Evolutionary conservation across 805 yeast species (phyloP), one percentile per base, ranked within the genome.

Genomic region (Metschnikowia cubensis): DNA sequence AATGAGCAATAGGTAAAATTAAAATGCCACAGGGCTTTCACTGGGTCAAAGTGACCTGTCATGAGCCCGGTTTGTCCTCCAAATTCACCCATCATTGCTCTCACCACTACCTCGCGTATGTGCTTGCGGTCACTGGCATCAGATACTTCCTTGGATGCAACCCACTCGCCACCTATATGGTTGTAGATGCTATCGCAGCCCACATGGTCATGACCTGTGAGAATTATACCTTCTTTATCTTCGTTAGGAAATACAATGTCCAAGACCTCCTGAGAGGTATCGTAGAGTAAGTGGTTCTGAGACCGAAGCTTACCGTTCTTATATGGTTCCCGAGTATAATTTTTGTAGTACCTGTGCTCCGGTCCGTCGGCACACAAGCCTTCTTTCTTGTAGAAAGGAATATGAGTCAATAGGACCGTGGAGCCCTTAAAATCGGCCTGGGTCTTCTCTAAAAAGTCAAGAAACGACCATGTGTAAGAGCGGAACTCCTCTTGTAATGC

Each of bases 181-280:
- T 79, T 81, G 64, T 87, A 89, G 65, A 77, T 75, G 35, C 83
- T 79, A 57, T 82, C 84, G 63, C 99, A 94, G 1, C 99, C 99
- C 56, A 85, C 91, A 62, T 94, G 99, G 63, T 94, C 99, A 68
- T 94, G 99, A 0, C 99, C 99, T 0, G 96, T 88, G 38, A 92
- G 69, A 3, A 94, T 82, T 8, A 92, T 74, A 18, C 98, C 98
- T 17, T 85, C 82, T 54, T 81, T 79, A 51, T 70, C 70, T 7
- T 73, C 68, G 57, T 79, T 79, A 35, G 80, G 80, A 64, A 92
- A 92, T 14, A 88, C 76, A n/a, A 84, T 75, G 57, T 86, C 76
- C 56, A 94, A 66, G 1, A 92, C 83, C 52, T 76, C 72, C 61
- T 85, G 85, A 3, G 92, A 70, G 0, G 85, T 77, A 5, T 84